Percentiles rank a stretch among this genome's conserved stretches.
phyloP scores from a whole-genome alignment of 2,329 filamentous ascomycete species.

The Talaromyces sp. region DNA sequence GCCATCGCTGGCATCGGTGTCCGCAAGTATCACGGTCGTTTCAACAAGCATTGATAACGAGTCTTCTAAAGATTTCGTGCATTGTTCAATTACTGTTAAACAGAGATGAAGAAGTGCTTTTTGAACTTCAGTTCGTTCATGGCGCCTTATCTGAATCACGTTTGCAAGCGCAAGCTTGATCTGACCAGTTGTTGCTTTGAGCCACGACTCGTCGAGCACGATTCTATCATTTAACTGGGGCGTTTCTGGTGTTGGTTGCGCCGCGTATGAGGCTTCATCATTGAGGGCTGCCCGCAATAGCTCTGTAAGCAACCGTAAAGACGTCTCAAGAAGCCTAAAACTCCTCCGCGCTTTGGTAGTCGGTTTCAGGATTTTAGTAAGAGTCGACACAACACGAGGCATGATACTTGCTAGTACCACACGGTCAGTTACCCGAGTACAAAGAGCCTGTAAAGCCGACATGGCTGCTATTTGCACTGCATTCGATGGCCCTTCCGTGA shows the following conservation, averaged over 20 bases:
- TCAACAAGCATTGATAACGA: constrained; percentile 72
- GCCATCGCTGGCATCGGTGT: constrained; percentile 44
- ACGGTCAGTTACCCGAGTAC: constrained; percentile 62
- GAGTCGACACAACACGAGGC: constrained; percentile 77
- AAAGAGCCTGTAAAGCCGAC: constrained; percentile 58
- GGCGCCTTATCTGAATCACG: constrained; percentile 68
- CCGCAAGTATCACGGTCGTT: constrained; percentile 67
- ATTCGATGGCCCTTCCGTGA: constrained; percentile 60
- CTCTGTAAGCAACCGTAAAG: constrained; percentile 54
- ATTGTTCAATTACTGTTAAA: constrained; percentile 71
- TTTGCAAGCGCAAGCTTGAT: constrained; percentile 77
- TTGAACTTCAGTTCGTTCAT: constrained; percentile 66
- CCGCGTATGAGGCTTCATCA: constrained; percentile 32
- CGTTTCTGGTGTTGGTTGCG: constrained; percentile 18
- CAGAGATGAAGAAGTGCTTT: constrained; percentile 67
- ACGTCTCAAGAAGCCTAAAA: constrained; percentile 60
- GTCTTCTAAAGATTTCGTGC: constrained; percentile 65
- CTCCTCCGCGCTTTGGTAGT: constrained; percentile 58
- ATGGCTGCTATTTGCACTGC: constrained; percentile 70
- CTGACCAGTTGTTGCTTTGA: constrained; percentile 73
- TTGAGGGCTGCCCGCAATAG: constrained; percentile 44
- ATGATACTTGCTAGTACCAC: constrained; percentile 80
- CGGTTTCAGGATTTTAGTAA: constrained; percentile 70
- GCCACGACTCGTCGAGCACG: constrained; percentile 58
- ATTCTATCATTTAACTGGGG: constrained; percentile 31